These are phyloP conservation scores for Mrakia frigida DNA, from an alignment of 768 basidiomycete species.

Conservation along the genomic window DNA sequence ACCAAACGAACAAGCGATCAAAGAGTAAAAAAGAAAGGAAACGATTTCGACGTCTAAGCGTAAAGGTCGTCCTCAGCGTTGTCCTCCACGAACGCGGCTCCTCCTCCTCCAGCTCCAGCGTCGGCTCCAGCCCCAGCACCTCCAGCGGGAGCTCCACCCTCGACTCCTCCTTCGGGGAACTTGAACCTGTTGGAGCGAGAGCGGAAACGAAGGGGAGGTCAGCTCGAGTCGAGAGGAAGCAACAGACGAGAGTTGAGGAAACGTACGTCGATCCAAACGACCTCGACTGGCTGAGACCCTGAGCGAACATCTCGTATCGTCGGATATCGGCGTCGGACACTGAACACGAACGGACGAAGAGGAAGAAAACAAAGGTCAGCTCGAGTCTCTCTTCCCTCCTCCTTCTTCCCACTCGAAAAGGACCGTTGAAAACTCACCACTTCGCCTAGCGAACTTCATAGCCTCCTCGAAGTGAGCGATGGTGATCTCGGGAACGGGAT, in stretches of 20 bases:
- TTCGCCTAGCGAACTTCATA: conserved; percentile 94
- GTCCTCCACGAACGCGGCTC: conserved; percentile 30
- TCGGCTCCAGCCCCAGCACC: conserved; percentile 31
- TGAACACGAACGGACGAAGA: background rate
- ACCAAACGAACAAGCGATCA: background rate
- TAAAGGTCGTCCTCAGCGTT: conserved; percentile 32
- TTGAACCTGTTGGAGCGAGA: conserved; percentile 95
- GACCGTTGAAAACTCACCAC: conserved; percentile 47
- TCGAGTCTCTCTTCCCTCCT: too few relatives aligned
- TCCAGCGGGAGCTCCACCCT: conserved; percentile 25
- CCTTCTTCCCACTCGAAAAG: too few relatives aligned
- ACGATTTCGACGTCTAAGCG: conserved; percentile 20
- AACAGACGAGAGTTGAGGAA: background rate
- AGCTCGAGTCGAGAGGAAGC: background rate
- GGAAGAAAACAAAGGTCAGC: background rate
- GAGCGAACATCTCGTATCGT: conserved; percentile 96
- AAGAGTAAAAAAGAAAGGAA: background rate
- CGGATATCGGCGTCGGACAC: conserved; percentile 32
- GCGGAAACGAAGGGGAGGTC: conserved; percentile 56
- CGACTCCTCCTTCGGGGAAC: conserved; percentile 77
- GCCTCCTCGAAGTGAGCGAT: conserved; percentile 97
- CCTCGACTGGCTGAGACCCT: conserved; percentile 49
- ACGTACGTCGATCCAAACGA: conserved; percentile 47
- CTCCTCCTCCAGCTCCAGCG: conserved; percentile 40
- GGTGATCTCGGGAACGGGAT: conserved; percentile 60